Evolutionary conservation across 192 early-diverging fungal species (phyloP).

Genomic region (Oehlia diaphana): DNA sequence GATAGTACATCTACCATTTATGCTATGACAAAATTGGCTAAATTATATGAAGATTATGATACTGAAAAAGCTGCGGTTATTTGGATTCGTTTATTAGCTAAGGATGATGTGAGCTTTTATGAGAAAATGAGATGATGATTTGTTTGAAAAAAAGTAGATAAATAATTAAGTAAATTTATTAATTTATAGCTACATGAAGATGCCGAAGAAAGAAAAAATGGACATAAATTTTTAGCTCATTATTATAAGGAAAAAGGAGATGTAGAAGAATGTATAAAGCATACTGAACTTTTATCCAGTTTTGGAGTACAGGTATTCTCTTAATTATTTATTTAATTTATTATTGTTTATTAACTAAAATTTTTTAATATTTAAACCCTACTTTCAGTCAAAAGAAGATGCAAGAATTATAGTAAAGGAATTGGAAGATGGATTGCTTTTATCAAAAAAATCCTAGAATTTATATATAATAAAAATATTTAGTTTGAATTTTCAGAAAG

Average conservation of each 20-base stretch:
- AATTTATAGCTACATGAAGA: not conserved
- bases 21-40: conserved; percentile 57
- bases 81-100: not conserved
- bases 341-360: not conserved
- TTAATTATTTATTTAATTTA: not conserved
- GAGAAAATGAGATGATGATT: not conserved
- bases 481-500: too few relatives aligned
- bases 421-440: not conserved
- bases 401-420: not conserved
- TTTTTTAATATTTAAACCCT: not conserved
- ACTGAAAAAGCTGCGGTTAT: not conserved
- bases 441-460: not conserved
- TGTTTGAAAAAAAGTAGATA: too few relatives aligned
- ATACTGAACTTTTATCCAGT: not conserved
- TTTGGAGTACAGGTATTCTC: not conserved
- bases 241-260: not conserved
- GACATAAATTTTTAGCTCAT: not conserved
- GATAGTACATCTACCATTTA: conserved; percentile 37
- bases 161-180: not conserved
- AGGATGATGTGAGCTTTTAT: not conserved
- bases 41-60: not conserved
- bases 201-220: not conserved
- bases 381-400: not conserved
- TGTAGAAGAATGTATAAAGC: not conserved
- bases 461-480: too few relatives aligned